Evolutionary conservation across 495 filamentous ascomycete genomes (phyloP), one percentile per base, ranked within the genome.

Genomic region (Physcia stellaris): DNA sequence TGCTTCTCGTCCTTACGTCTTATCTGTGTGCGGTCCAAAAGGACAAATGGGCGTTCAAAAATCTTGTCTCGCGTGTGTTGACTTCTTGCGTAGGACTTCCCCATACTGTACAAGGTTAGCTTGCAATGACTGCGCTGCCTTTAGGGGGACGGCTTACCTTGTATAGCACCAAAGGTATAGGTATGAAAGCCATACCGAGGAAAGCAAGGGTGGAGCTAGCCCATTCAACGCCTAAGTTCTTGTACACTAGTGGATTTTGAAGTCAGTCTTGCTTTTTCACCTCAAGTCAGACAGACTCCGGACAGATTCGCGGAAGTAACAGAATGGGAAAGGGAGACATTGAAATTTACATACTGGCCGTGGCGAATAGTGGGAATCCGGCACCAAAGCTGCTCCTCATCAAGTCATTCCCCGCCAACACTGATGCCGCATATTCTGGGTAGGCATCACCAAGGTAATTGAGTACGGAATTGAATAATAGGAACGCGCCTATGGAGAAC

Each of bases 141-240:
- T 4, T 10, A 1, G 16, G 24, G 1, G 39, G 7, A 4, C 20
- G 23, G 24, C 31, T 50, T 36, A 54, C 42, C 36, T 58, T 52
- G 13, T 62, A 58, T 27, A 63, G 23, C 4, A 62, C 27, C 33
- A 61, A 56, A 18, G 60, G 59, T 32, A 60, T 61, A 32, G 62
- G 56, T 32, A 65, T 48, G 37, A 63, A 60, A 3, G 54, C 31
- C 10, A 63, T 45, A 0, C 52, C 41, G 39, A 83, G 55, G 32
- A 71, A 78, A 0, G 65, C 79, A n/a, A 80, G 62, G 23, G 79
- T 54, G 24, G 58, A 68, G 24, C 67, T 73, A 2, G 74, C 79
- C 58, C 76, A 80, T 0, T 61, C 68, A 6, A 80, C 64, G 0
- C 77, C 79, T 7, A 80, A 51, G 34, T 69, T 71, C 30, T 71